Evolutionary conservation across 257 asterid genomes (phyloP).

Genomic region (Salvia rosmarinus): DNA sequence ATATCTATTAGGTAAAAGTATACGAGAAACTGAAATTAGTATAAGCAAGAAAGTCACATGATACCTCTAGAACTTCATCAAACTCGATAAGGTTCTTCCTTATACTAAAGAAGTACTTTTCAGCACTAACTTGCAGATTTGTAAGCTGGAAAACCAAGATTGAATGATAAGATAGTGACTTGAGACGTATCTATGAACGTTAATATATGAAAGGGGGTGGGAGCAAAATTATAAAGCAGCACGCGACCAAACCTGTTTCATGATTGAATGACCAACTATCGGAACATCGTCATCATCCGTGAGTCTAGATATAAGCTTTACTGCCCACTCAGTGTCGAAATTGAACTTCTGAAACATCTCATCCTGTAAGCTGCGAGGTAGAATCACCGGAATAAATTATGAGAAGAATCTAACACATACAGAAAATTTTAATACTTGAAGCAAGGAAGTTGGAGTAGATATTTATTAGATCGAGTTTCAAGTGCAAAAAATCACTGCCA

Average conservation of each 20-base stretch:
- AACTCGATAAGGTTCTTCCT: conserved; percentile 97
- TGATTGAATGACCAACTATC: conserved; percentile 82
- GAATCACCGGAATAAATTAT: conserved; percentile 23
- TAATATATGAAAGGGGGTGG: conserved; percentile 6
- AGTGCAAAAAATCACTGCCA: background rate
- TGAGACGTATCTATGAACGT: conserved; percentile 18
- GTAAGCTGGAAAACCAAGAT: conserved; percentile 62
- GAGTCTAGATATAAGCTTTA: conserved; percentile 83
- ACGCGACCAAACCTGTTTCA: conserved; percentile 69
- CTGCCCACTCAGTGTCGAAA: conserved; percentile 98
- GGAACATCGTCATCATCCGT: conserved; percentile 89
- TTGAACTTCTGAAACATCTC: conserved; percentile 97
- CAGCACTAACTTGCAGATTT: conserved; percentile 90
- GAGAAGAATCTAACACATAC: conserved; percentile 18
- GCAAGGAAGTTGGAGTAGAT: background rate
- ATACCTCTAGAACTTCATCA: conserved; percentile 99
- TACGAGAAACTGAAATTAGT: conserved; percentile 9
- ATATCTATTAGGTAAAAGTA: background rate
- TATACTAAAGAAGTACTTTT: conserved; percentile 82
- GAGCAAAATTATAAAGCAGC: conserved; percentile 26
- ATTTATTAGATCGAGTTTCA: background rate
- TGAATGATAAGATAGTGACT: conserved; percentile 33
- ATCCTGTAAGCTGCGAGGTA: conserved; percentile 82
- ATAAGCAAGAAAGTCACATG: conserved; percentile 20
- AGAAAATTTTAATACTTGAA: background rate